phyloP scores from a whole-genome alignment of 108 stramenopile species.

The Stephanodiscus minutulus region DNA sequence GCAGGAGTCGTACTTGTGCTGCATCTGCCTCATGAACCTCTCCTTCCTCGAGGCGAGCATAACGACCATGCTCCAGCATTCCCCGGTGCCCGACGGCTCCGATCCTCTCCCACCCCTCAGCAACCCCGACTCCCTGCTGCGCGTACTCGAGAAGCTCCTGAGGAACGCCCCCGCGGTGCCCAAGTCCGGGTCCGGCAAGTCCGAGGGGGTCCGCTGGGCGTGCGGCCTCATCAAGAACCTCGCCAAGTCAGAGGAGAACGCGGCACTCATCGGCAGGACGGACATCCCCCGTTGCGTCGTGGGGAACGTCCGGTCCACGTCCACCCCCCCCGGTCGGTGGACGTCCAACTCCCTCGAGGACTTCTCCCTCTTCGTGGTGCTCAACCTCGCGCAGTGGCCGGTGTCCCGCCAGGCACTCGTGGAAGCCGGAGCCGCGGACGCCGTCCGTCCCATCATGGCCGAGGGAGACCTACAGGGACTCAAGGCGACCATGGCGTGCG shows the following conservation, averaged over 20 bases:
- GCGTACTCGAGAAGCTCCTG: slow-evolving; percentile 82
- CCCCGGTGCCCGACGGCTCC: slow-evolving; percentile 70
- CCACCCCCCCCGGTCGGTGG: slow-evolving; percentile 87
- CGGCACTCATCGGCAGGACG: slow-evolving; percentile 85
- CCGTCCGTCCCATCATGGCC: slow-evolving; percentile 88
- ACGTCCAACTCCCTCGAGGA: slow-evolving; percentile 90
- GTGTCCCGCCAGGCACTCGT: slow-evolving; percentile 79
- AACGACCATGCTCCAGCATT: slow-evolving; percentile 84
- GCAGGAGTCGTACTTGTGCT: slow-evolving; percentile 92
- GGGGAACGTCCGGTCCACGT: slow-evolving; percentile 80
- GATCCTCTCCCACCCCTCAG: slow-evolving; percentile 67
- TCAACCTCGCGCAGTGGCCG: slow-evolving; percentile 89
- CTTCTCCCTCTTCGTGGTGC: slow-evolving; percentile 86
- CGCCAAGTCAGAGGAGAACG: slow-evolving; percentile 86
- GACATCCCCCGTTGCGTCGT: slow-evolving; percentile 90
- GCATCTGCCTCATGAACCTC: slow-evolving; percentile 94
- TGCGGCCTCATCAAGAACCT: slow-evolving; percentile 94
- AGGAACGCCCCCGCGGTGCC: slow-evolving; percentile 88
- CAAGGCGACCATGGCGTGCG: slow-evolving; percentile 93
- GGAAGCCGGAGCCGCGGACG: slow-evolving; percentile 86
- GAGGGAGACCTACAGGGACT: slow-evolving; percentile 90
- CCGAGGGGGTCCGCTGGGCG: slow-evolving; percentile 91
- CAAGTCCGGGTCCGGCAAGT: slow-evolving; percentile 90
- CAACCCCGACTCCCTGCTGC: slow-evolving; percentile 82
- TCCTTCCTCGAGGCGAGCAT: slow-evolving; percentile 92